A percentile compares a stretch with the other conserved stretches of the same genome.
phyloP scores from a whole-genome alignment of 2,329 filamentous ascomycete species.

The Chalaropsis ovoidea region DNA sequence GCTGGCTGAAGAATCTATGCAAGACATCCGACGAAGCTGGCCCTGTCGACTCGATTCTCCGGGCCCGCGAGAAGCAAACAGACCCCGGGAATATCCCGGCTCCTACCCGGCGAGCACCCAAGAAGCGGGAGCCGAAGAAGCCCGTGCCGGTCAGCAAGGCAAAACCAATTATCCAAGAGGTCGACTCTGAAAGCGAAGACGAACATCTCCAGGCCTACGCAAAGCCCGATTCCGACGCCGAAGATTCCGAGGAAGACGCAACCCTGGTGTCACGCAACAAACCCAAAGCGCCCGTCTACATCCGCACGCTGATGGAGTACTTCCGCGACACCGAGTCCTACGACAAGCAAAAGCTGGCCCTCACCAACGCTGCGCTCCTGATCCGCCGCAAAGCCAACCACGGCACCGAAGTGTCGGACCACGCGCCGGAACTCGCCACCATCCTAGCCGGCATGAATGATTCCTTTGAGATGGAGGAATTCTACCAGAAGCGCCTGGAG shows the following conservation, averaged over 20 bases:
- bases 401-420: slow-evolving; percentile 76
- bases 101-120: slow-evolving; percentile 25
- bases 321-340: slow-evolving; percentile 74
- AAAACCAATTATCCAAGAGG: slow-evolving; percentile 53
- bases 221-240: slow-evolving; percentile 77
- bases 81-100: slow-evolving; percentile 24
- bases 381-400: slow-evolving; percentile 84
- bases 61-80: slow-evolving; percentile 24
- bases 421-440: slow-evolving; percentile 69
- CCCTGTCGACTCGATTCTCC: slow-evolving; percentile 41
- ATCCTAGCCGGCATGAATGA: slow-evolving; percentile 73
- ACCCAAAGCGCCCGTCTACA: slow-evolving; percentile 75
- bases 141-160: slow-evolving; percentile 31
- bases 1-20: slow-evolving; percentile 62
- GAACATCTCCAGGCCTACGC: slow-evolving; percentile 66
- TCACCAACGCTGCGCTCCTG: slow-evolving; percentile 64
- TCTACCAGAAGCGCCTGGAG: slow-evolving; percentile 64
- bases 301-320: slow-evolving; percentile 70
- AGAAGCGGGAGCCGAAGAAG: slow-evolving; percentile 29
- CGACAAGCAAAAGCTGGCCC: slow-evolving; percentile 70
- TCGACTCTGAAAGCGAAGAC: slow-evolving; percentile 51
- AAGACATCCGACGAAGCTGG: slow-evolving; percentile 54
- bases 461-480: slow-evolving; percentile 69
- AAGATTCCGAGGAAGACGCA: slow-evolving; percentile 89
- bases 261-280: slow-evolving; percentile 78